Base-by-base conservation (phyloP, 768 basidiomycete species). In the Boletus eberwhitei region DNA sequence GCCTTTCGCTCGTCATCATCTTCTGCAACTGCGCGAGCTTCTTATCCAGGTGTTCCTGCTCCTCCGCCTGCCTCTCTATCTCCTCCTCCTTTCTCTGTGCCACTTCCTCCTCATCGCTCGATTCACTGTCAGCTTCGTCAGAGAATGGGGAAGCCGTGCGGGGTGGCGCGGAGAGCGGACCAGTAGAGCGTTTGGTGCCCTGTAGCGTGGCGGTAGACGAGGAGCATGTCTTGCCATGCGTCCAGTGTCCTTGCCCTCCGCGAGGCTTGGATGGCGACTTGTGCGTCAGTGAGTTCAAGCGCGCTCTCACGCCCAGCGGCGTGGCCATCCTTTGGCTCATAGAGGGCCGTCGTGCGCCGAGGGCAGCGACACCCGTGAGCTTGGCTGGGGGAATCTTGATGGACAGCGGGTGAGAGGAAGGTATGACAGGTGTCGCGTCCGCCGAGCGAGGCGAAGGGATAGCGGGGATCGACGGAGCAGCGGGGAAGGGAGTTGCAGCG, bases 141-240 rank as follows among this genome's bases (percentile, higher is more conserved):
- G 81, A 83, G 3, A 78, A 72, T 9, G 84, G 80, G 0, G 85
- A 79, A 16, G 77, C 64, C 1, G 77, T 74, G 12, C 75, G 76
- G 11, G 77, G 65, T 11, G 73, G 73, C 4, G 36, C 53, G 8
- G 59, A 53, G n/a, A 61, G 42, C 7, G 61, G 61, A n/a, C 53
- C 58, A 16, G 54, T 50, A 26, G 66, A 53, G 36, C 72, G 72
- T 17, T 71, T 62, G 29, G 75, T 67, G 14, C 73, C 79, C 63
- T 87, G 87, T 0, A 90, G 71, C 3, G 87, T 90, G n/a, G 87
- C 63, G 3, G 82, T 86, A 19, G 90, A 90, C 0, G 88, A 89
- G 0, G 86, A 87, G 8, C 76, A 76, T 8, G 78, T 75, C 70
- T 83, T 87, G 67, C 77, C 62, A 8, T 62, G 63, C 5, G 22